phyloP scores from a whole-genome alignment of 2,329 filamentous ascomycete genomes.

The Pseudopyrenochaeta lycopersici region DNA sequence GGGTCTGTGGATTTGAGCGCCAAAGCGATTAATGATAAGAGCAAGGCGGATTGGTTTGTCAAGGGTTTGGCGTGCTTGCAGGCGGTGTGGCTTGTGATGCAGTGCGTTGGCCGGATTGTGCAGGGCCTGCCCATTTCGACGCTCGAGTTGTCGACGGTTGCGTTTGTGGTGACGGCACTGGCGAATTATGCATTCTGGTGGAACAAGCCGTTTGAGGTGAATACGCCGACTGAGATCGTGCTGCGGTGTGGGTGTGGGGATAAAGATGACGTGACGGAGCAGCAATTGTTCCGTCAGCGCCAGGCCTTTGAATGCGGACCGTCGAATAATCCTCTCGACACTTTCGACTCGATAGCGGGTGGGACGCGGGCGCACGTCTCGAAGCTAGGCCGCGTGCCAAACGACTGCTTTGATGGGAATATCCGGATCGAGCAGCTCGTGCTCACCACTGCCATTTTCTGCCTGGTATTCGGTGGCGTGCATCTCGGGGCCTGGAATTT shows the following conservation, averaged over 20 bases:
- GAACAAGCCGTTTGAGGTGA: conserved; percentile 18
- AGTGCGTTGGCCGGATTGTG: conserved; percentile 8
- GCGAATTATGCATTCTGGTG: conserved; percentile 12
- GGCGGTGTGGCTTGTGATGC: conserved; percentile 11
- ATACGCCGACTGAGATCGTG: conserved; percentile 4
- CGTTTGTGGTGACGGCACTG: conserved; percentile 12
- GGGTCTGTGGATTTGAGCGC: no score
- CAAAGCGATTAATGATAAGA: conserved; percentile 10
- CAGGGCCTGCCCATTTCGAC: conserved; percentile 7
- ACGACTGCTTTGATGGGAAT: background rate
- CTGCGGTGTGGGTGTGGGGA: background rate
- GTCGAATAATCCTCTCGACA: background rate
- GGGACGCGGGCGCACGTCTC: background rate
- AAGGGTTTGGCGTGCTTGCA: conserved; percentile 16
- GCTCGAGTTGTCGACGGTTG: conserved; percentile 16
- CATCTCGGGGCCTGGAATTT: conserved; percentile 10
- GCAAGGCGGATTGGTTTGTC: conserved; percentile 14
- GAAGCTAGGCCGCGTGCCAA: background rate
- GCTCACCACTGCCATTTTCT: background rate
- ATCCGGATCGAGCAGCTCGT: background rate
- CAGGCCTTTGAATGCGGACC: no score
- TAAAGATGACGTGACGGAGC: background rate
- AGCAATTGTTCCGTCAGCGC: no score
- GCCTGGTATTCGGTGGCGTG: background rate
- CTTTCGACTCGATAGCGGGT: background rate